Percentiles rank a stretch among this genome's conserved stretches.
Evolutionary conservation across 1,139 yeast genomes (phyloP).

Genomic region (Hanseniaspora sp.): DNA sequence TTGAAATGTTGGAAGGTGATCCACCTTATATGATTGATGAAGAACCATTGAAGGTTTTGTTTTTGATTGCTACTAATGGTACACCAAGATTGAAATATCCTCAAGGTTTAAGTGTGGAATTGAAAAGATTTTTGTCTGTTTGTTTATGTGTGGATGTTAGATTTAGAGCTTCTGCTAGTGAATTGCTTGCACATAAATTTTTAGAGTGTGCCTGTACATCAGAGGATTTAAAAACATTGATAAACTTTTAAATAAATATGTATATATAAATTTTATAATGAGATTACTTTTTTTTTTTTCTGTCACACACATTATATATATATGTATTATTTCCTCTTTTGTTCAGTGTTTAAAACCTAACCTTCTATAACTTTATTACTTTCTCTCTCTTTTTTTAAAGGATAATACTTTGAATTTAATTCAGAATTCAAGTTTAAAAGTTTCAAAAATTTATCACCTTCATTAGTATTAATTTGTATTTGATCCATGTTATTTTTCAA

Average conservation of each 20-base stretch:
- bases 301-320: no score
- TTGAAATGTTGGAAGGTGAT: constrained; percentile 96
- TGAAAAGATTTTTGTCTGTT: constrained; percentile 78
- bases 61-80: constrained; percentile 90
- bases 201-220: constrained; percentile 61
- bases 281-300: no score
- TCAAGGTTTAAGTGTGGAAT: constrained; percentile 60
- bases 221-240: constrained; percentile 54
- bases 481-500: background rate
- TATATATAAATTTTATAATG: background rate
- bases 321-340: no score
- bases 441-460: background rate
- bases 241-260: constrained; percentile 31
- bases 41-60: constrained; percentile 81
- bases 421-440: background rate
- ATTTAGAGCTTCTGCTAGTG: constrained; percentile 83
- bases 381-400: no score
- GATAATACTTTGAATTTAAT: no score
- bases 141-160: constrained; percentile 93
- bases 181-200: constrained; percentile 71
- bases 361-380: no score
- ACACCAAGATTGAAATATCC: constrained; percentile 91
- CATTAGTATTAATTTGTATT: background rate
- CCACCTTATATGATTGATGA: constrained; percentile 88
- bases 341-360: no score